These are phyloP conservation scores for Arabis hirsuta DNA, from an alignment of 345 rosid species.

Conservation along the genomic window DNA sequence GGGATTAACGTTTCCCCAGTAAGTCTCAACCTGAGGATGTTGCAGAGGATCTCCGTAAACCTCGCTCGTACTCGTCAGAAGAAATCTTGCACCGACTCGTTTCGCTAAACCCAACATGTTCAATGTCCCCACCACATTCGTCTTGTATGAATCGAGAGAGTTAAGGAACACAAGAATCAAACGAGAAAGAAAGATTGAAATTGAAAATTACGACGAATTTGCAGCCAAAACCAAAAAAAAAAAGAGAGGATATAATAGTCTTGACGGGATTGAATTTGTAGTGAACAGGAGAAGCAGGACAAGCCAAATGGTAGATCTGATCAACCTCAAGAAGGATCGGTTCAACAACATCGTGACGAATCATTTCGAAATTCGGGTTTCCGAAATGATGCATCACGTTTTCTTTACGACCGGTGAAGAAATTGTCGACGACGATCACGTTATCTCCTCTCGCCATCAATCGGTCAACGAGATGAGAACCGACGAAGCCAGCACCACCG, in stretches of 20 bases:
- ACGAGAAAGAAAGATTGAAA: no score
- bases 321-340: slow-evolving; percentile 91
- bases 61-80: slow-evolving; percentile 95
- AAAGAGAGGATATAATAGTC: slow-evolving; percentile 72
- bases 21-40: slow-evolving; percentile 98
- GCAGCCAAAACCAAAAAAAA: no score
- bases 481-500: slow-evolving; percentile 99
- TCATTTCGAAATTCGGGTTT: slow-evolving; percentile 90
- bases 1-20: slow-evolving; percentile 99
- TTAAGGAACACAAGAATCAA: slow-evolving; percentile 35
- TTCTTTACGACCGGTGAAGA: slow-evolving; percentile 96
- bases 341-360: slow-evolving; percentile 96
- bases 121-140: slow-evolving; percentile 94
- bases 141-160: slow-evolving; percentile 58
- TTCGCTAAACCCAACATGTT: slow-evolving; percentile 97
- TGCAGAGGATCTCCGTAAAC: slow-evolving; percentile 99
- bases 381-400: slow-evolving; percentile 97
- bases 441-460: slow-evolving; percentile 88
- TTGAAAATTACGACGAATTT: no score
- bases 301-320: slow-evolving; percentile 99
- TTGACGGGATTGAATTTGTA: slow-evolving; percentile 98
- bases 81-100: slow-evolving; percentile 88
- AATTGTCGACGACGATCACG: slow-evolving; percentile 97
- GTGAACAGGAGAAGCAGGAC: slow-evolving; percentile 99
- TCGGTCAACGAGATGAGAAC: slow-evolving; percentile 96